Percentiles rank a stretch among this genome's conserved stretches.
These are phyloP conservation scores for Calonectria honghensis DNA, from an alignment of 2,329 filamentous ascomycete genomes.

Conservation along the genomic window DNA sequence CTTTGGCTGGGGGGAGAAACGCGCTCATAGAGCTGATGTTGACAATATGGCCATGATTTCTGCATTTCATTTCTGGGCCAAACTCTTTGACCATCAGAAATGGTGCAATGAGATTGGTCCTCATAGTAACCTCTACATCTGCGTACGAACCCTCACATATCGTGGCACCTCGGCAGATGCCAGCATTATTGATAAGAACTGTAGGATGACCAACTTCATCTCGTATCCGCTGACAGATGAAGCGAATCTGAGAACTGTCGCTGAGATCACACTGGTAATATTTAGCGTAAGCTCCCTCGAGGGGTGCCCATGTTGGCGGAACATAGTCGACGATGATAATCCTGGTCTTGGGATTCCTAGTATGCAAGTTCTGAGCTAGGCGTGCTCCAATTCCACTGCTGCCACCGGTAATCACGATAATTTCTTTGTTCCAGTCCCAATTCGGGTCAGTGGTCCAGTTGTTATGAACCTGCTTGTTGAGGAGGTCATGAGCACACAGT, in stretches of 20 bases:
- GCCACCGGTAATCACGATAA: conserved; percentile 45
- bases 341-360: conserved; percentile 37
- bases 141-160: conserved; percentile 56
- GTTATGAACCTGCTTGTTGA: conserved; percentile 27
- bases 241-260: conserved; percentile 55
- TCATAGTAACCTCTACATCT: conserved; percentile 57
- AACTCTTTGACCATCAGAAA: conserved; percentile 76
- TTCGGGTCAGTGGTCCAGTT: not conserved
- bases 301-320: conserved; percentile 55
- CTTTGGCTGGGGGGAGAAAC: conserved; percentile 70
- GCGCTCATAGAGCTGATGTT: conserved; percentile 76
- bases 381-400: conserved; percentile 63
- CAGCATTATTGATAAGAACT: conserved; percentile 61
- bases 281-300: conserved; percentile 42
- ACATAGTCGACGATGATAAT: conserved; percentile 61
- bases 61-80: conserved; percentile 73
- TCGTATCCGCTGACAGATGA: conserved; percentile 56
- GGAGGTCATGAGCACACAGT: not conserved
- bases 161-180: conserved; percentile 54
- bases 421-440: conserved; percentile 38
- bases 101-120: conserved; percentile 74
- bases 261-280: conserved; percentile 62
- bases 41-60: conserved; percentile 79
- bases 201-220: conserved; percentile 61
- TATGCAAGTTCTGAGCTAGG: no score